Evolutionary conservation across 2,329 filamentous ascomycete species (phyloP), one percentile per base, ranked within the genome.

Genomic region (Xylaria sp.): DNA sequence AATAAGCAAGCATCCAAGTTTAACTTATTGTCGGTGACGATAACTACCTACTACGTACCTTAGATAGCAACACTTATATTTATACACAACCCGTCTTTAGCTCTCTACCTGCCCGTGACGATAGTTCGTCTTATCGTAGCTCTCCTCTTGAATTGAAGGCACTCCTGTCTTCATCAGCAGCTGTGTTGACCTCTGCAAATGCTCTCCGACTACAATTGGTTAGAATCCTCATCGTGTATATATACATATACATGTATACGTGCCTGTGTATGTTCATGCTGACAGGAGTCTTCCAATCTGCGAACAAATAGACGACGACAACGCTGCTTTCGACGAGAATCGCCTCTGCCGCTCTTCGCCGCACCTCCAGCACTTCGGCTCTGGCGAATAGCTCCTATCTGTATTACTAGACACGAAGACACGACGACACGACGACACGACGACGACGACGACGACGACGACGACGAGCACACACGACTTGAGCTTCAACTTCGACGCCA

Each of bases 121-220:
- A 63, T 62, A 33, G 49, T 54, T 36, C n/a, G 5, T n/a, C 10
- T 3, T 13, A 11, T 25, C 9, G 42, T 27, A 5, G 44, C 31
- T 59, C 56, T 36, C 9, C 33, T 15, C 3, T 7, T 33, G 4
- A 33, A 39, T 27, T 17, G 5, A 54, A 27, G 11, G 33, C 33
- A 17, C 13, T n/a, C 13, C 22, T 20, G 36, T 55, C 53, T 42
- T 20, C 25, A n/a, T n/a, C 45, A 29, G 15, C 45, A 31, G 25
- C 15, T 31, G 22, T 50, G 17, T 9, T 36, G 31, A 38, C 47
- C 22, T 51, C 11, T 29, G 15, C 22, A 39, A 17, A 50, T 27
- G 5, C 57, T 55, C 33, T 49, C 31, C 31, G 11, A 15, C n/a
- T 31, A 1, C 45, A 55, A 36, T 66, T 60, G 61, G 61, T 57